A percentile compares a stretch with the other conserved stretches of the same genome.
phyloP scores from a whole-genome alignment of 176 grass and related monocot species.

The Calamus simplicifolius region DNA sequence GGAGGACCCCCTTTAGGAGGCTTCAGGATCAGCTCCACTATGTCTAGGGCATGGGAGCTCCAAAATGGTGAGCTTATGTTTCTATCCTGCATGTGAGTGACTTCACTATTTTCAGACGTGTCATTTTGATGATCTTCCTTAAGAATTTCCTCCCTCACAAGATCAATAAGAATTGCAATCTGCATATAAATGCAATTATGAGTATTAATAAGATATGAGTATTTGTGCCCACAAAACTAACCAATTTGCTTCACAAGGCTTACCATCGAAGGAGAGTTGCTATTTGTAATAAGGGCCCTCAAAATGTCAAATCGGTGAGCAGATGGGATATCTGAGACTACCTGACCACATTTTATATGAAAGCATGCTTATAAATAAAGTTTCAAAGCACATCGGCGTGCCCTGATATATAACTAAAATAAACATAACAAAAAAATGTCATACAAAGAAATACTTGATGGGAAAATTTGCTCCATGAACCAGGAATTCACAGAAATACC shows the following conservation, averaged over 20 bases:
- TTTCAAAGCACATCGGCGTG: too few species aligned
- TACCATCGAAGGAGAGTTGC: constrained; percentile 62
- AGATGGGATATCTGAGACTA: constrained; percentile 65
- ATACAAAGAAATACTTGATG: too few species aligned
- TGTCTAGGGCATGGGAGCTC: constrained; percentile 42
- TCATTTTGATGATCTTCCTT: constrained; percentile 25
- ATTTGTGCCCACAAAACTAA: neutral
- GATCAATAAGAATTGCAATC: constrained; percentile 83
- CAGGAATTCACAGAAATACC: too few species aligned
- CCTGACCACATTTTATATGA: constrained; percentile 31
- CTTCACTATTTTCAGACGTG: constrained; percentile 13
- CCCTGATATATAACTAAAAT: too few species aligned
- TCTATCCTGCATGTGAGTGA: constrained; percentile 16
- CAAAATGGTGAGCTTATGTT: constrained; percentile 18
- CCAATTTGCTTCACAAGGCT: constrained; percentile 5
- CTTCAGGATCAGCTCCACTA: constrained; percentile 51
- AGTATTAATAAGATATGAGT: neutral
- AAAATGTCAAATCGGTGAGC: constrained; percentile 64
- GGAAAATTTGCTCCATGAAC: too few species aligned
- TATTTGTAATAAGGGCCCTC: constrained; percentile 54
- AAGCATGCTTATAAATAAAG: too few species aligned
- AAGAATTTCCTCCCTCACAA: constrained; percentile 51
- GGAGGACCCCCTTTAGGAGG: constrained; percentile 78
- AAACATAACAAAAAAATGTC: too few species aligned
- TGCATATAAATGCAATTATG: constrained; percentile 2